A percentile compares a stretch with the other conserved stretches of the same genome.
Evolutionary conservation across 2,329 filamentous ascomycete species (phyloP).

Genomic region (Clarireedia monteithiana): DNA sequence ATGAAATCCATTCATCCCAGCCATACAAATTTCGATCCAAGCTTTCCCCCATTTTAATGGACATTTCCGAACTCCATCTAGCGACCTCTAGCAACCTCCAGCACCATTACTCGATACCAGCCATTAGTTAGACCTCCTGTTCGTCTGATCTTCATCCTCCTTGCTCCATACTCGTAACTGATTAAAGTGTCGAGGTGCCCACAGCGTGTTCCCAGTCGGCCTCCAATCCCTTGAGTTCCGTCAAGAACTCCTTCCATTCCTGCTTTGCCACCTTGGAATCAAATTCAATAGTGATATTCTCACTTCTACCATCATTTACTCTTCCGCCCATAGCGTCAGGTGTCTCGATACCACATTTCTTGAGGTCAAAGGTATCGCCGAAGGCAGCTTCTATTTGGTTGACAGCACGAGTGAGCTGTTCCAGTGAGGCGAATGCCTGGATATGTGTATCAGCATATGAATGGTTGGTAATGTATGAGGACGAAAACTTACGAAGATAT

Average conservation of each 20-base stretch:
- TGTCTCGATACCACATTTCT: slow-evolving; percentile 19
- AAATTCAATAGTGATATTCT: slow-evolving; percentile 23
- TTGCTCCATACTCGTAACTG: neutral
- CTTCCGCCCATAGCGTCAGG: slow-evolving; percentile 21
- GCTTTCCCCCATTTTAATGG: too few relatives aligned
- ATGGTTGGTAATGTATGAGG: neutral
- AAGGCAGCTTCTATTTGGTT: slow-evolving; percentile 22
- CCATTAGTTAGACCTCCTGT: too few relatives aligned
- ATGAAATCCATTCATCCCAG: too few relatives aligned
- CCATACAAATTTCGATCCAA: too few relatives aligned
- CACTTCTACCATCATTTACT: slow-evolving; percentile 21
- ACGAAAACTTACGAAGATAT: slow-evolving; percentile 17
- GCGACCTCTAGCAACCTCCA: too few relatives aligned
- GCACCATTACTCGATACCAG: too few relatives aligned
- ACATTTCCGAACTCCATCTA: too few relatives aligned
- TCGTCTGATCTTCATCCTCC: too few relatives aligned
- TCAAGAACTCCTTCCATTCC: slow-evolving; percentile 18
- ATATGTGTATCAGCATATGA: neutral
- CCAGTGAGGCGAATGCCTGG: slow-evolving; percentile 21
- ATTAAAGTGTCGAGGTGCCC: neutral
- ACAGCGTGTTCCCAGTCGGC: slow-evolving; percentile 18
- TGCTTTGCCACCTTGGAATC: slow-evolving; percentile 14
- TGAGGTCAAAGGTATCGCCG: slow-evolving; percentile 16
- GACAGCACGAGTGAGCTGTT: slow-evolving; percentile 19
- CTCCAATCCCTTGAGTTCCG: slow-evolving; percentile 14